Evolutionary conservation across 345 rosid genomes (phyloP), one percentile per base, ranked within the genome.

Genomic region (Eucalyptus pauciflora): DNA sequence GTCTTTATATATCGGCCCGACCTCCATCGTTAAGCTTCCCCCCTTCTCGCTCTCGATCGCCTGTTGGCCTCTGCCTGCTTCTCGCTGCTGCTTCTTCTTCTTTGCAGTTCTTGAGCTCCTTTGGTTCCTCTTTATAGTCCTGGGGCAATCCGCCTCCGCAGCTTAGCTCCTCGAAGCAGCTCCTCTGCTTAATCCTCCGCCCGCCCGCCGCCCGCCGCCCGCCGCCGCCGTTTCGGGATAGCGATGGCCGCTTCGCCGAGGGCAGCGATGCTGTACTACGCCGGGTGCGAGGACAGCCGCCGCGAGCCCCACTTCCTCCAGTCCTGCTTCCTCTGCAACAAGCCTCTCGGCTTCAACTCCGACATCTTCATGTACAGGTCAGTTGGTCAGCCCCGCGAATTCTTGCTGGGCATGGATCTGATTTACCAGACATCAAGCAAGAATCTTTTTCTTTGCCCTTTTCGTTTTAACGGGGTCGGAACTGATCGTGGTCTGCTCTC

Each of bases 351-450:
- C 11, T 89, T 58, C 50, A 92, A 97, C 91, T 90, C 96, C 24
- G 97, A 97, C 86, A 96, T 97, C 89, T 97, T 94, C 96, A 97
- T 96, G 99, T 97, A 97, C 95, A 95, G 98, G 99, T 95, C 87
- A 71, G 92, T 58, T 25, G 25, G 67, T 27, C 64, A 6, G 49
- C 13, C 10, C 31, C 10, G 16, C 20, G 56, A 33, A n/a, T 67
- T 17, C 13, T 29, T 6, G 43, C 5, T 33, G 8, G 22, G 58
- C 85, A 33, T 52, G 50, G 45, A 49, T 16, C 43, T 86, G 50
- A 31, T 0, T 88, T 60, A 3, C 9, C 76, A 7, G 76, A n/a
- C 76, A n/a, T 49, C 50, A 49, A 49, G 50, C 60, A 8, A 56
- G 60, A 20, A 56, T 41, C 48, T 76, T 37, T n/a, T 14, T 10